Percentiles rank a stretch among this genome's conserved stretches.
These are phyloP conservation scores for Hypoxylon intermedium DNA, from an alignment of 495 filamentous ascomycete species.

Conservation along the genomic window DNA sequence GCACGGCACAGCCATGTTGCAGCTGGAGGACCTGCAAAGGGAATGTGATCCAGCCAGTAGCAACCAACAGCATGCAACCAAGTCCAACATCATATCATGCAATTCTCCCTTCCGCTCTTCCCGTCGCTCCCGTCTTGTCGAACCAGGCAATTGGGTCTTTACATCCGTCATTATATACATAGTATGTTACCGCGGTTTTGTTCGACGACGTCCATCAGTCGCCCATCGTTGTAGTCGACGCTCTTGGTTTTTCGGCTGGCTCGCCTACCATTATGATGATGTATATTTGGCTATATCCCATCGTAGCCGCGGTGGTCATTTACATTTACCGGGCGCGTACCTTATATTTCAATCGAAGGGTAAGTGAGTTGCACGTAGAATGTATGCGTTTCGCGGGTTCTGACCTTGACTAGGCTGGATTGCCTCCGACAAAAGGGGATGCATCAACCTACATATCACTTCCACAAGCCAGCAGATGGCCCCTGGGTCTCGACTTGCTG, in stretches of 20 bases:
- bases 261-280: background rate
- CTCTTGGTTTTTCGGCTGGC: background rate
- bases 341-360: conserved; percentile 1
- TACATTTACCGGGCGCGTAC: conserved; percentile 2
- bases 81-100: background rate
- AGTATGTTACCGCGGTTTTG: no score
- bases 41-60: background rate
- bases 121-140: background rate
- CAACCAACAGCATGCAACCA: no score
- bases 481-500: conserved; percentile 25
- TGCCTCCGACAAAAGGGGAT: background rate
- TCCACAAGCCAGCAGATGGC: conserved; percentile 24
- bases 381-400: background rate
- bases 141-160: background rate
- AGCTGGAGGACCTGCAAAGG: background rate
- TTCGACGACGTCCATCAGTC: no score
- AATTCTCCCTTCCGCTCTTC: background rate
- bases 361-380: background rate
- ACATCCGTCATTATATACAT: background rate
- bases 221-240: background rate
- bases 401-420: conserved; percentile 8
- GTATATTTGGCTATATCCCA: conserved; percentile 9
- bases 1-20: background rate
- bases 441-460: conserved; percentile 6
- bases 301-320: conserved; percentile 12